Evolutionary conservation across 2,329 filamentous ascomycete genomes (phyloP).

Genomic region (Trichoderma endophyticum): DNA sequence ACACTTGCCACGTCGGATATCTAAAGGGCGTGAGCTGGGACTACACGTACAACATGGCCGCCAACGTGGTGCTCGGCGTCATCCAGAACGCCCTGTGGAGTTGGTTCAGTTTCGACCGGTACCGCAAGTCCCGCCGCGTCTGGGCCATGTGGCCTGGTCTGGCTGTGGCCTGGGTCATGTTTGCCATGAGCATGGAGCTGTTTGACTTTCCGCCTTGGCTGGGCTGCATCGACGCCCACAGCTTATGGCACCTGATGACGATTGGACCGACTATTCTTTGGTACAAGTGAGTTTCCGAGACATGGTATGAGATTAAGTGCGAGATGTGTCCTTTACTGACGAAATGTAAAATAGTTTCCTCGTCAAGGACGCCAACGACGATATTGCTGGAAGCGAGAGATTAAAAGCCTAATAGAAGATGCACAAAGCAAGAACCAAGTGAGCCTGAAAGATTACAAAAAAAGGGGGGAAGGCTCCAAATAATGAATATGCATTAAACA

Average conservation of each 20-base stretch:
- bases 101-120: conserved; percentile 74
- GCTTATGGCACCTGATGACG: conserved; percentile 92
- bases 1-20: conserved; percentile 75
- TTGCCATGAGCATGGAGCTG: conserved; percentile 93
- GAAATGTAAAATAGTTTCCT: conserved; percentile 63
- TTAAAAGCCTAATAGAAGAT: conserved; percentile 59
- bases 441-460: not conserved
- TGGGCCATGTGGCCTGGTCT: conserved; percentile 91
- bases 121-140: conserved; percentile 63
- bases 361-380: conserved; percentile 79
- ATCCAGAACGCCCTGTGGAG: conserved; percentile 83
- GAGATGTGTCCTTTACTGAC: not conserved
- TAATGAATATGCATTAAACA: not conserved
- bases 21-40: conserved; percentile 85
- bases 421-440: not conserved
- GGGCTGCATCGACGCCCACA: conserved; percentile 87
- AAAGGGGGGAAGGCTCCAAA: not conserved
- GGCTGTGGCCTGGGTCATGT: conserved; percentile 85
- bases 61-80: conserved; percentile 80
- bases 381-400: conserved; percentile 65
- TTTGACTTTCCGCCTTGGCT: conserved; percentile 86
- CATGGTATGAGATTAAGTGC: not conserved
- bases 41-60: conserved; percentile 97
- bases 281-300: conserved; percentile 73
- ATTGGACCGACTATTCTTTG: conserved; percentile 83